phyloP scores from a whole-genome alignment of 1,139 yeast species.

The Suhomyces atakaporum region DNA sequence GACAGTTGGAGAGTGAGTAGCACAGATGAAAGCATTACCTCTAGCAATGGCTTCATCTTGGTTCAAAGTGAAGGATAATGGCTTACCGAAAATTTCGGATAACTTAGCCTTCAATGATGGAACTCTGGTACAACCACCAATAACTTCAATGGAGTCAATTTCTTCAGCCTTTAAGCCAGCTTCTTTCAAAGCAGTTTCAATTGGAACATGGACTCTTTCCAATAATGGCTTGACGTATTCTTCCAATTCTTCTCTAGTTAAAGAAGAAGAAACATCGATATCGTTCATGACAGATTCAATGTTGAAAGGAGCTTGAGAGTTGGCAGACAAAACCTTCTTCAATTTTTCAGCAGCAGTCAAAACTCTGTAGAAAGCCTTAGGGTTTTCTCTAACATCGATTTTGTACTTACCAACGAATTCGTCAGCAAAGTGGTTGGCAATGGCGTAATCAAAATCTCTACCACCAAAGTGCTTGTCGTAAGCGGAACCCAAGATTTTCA shows the following conservation, averaged over 20 bases:
- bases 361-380: conserved; percentile 95
- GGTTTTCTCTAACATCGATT: conserved; percentile 85
- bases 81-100: conserved; percentile 80
- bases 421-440: conserved; percentile 91
- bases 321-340: conserved; percentile 96
- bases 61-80: conserved; percentile 90
- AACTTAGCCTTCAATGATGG: conserved; percentile 87
- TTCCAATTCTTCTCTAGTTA: conserved; percentile 92
- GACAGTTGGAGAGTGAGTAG: conserved; percentile 97
- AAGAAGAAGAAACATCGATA: conserved; percentile 87
- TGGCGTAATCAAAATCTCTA: conserved; percentile 91
- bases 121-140: conserved; percentile 98
- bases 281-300: conserved; percentile 97
- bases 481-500: conserved; percentile 88
- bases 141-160: conserved; percentile 86
- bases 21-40: conserved; percentile 99
- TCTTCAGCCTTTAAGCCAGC: conserved; percentile 75
- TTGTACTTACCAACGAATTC: conserved; percentile 90
- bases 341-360: conserved; percentile 87
- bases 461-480: conserved; percentile 98
- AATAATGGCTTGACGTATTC: conserved; percentile 82
- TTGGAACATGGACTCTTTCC: conserved; percentile 72
- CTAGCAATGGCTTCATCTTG: conserved; percentile 99
- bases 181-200: conserved; percentile 76
- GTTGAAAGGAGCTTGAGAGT: conserved; percentile 90